Base-by-base conservation (phyloP, 2,329 filamentous ascomycete species). In the Aspergillus thermomutatus region DNA sequence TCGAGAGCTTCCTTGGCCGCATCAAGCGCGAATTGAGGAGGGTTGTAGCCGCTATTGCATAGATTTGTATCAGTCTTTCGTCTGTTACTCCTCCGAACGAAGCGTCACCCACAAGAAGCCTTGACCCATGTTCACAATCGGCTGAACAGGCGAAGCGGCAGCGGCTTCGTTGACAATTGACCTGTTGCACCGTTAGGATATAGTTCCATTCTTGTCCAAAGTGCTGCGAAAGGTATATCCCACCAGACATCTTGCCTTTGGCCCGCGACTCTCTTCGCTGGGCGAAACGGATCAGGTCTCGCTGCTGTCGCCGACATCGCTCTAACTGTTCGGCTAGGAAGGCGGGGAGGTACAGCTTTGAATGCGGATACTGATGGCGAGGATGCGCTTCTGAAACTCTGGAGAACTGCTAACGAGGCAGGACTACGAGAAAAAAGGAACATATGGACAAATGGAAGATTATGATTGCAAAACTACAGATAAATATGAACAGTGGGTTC, bases 1-100 rank as follows among this genome's bases (percentile, higher is more conserved):
- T 96, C 88, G 52, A 99, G 83, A 41, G 93, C 92, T 41, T 88
- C 80, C 76, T 96, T 97, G 52, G 94, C 94, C 45, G 94, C 94
- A 66, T 96, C 84, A 62, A 97, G 80, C 62, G 97, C 91, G 75
- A 96, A 97, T 37, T 87, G 76, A 7, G 93, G 93, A 55, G 93
- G 93, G 71, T 97, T 97, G 76, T 97, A 97, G 57, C 93, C 93
- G 69, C 78, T 80, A 52, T 41, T 45, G 7, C 45, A 31, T 50
- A 49, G 26, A 6, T 41, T 45, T 6, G 1, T 21, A 40, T 60
- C 45, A 60, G 34, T 23, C 45, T 45, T 27, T 27, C 11, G 8
- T 34, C 49, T 23, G 8, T 17, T 34, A 46, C n/a, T 49, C 26
- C 14, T 41, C 31, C 31, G 37, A 25, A 23, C 41, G 55, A 45